A percentile compares a stretch with the other conserved stretches of the same genome.
These are phyloP conservation scores for Skeletonema costatum DNA, from an alignment of 108 stramenopile genomes.

Conservation along the genomic window DNA sequence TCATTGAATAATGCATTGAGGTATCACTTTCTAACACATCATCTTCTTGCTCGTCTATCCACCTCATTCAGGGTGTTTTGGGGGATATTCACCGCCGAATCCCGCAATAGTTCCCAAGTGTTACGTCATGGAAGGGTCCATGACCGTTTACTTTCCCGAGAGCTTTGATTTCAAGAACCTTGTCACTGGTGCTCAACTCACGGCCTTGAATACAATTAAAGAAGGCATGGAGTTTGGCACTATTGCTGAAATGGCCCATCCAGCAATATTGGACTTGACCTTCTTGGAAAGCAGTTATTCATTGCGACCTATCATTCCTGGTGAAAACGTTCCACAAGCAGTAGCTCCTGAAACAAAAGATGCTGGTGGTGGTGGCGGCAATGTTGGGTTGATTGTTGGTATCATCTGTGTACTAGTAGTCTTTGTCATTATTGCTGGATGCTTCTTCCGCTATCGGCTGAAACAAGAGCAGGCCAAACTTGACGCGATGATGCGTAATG, in stretches of 20 bases:
- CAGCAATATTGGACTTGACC: conserved; percentile 18
- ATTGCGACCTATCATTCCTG: conserved; percentile 9
- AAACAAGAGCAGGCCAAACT: neutral
- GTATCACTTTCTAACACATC: neutral
- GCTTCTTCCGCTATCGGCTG: conserved; percentile 4
- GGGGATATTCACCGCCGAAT: conserved; percentile 1
- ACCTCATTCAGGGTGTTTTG: conserved; percentile 20
- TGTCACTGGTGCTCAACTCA: conserved; percentile 10
- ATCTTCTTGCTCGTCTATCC: neutral
- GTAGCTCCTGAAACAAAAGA: neutral
- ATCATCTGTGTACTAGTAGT: conserved; percentile 7
- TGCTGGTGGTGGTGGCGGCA: neutral
- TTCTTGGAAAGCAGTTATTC: conserved; percentile 42
- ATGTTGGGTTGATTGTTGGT: conserved; percentile 13
- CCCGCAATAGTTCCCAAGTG: conserved; percentile 16
- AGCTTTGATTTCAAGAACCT: conserved; percentile 13
- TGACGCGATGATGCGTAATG: neutral
- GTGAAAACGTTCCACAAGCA: neutral
- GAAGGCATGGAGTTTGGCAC: conserved; percentile 26
- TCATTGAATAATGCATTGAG: neutral
- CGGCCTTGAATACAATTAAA: conserved; percentile 15
- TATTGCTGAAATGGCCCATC: conserved; percentile 8
- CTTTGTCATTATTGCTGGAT: conserved; percentile 1
- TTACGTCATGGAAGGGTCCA: conserved; percentile 33
- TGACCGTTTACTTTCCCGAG: conserved; percentile 41